These are phyloP conservation scores for Trichoderma koningiopsis DNA, from an alignment of 2,329 filamentous ascomycete species.

Conservation along the genomic window DNA sequence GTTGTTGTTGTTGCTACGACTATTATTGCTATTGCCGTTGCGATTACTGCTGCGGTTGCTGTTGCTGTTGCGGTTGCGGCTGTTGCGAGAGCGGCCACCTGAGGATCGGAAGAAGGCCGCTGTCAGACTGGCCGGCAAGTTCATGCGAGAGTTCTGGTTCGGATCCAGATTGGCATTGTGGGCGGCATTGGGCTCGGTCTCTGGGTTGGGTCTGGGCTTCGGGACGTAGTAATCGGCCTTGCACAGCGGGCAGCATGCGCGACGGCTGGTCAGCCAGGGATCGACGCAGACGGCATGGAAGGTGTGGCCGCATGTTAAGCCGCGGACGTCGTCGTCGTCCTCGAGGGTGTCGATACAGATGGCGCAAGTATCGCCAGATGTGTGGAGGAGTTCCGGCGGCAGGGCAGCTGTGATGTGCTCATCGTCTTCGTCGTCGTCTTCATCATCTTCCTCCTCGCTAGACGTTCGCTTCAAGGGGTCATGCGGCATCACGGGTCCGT, in stretches of 20 bases:
- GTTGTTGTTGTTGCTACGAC: constrained; percentile 3
- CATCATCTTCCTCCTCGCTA: constrained; percentile 47
- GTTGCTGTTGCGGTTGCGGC: not conserved
- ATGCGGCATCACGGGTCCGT: constrained; percentile 30
- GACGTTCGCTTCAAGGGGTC: constrained; percentile 44
- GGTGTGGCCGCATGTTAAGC: constrained; percentile 92
- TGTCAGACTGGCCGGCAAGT: constrained; percentile 49
- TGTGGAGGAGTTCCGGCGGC: constrained; percentile 76
- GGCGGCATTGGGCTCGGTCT: constrained; percentile 31
- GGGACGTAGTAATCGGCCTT: constrained; percentile 98
- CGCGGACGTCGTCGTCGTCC: constrained; percentile 92
- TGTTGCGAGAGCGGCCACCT: constrained; percentile 5
- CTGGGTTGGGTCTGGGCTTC: constrained; percentile 70
- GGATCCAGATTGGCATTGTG: constrained; percentile 36
- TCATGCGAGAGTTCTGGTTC: constrained; percentile 49
- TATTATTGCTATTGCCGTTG: not conserved
- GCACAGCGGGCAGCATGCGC: constrained; percentile 95
- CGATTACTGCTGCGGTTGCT: not conserved
- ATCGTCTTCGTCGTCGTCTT: constrained; percentile 70
- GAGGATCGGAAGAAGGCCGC: constrained; percentile 43
- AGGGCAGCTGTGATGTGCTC: constrained; percentile 82
- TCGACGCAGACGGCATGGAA: constrained; percentile 97
- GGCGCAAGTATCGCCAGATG: constrained; percentile 89
- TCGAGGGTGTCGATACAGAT: constrained; percentile 95
- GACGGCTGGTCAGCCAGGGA: constrained; percentile 91